Base-by-base conservation (phyloP, 2,329 filamentous ascomycete species). In the Didymella pomorum region DNA sequence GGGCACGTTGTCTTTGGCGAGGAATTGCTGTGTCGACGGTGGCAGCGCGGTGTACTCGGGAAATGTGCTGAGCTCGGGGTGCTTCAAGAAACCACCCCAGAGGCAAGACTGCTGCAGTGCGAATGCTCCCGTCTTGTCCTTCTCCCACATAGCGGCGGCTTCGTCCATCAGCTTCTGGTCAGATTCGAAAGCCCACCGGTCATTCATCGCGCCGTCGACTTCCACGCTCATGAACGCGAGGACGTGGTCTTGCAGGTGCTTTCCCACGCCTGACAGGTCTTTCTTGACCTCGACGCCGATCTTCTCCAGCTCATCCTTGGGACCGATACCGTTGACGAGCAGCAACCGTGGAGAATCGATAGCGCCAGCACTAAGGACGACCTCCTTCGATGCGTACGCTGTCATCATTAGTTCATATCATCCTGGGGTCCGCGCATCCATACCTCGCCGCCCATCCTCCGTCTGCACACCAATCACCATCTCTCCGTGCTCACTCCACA, bases 51-150 rank as follows among this genome's bases (percentile, higher is more conserved):
- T 71, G 58, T 80, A 77, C 9, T 80, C 69, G 59, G 76, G 76
- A 16, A 71, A 77, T 18, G 76, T 73, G 12, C 77, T 75, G 26
- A 79, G 68, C 11, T 71, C 67, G 20, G 77, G 65, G 41, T 85
- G 77, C 4, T 81, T 81, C n/a, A 84, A 75, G 4, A 84, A 82
- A 7, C 86, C 79, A 9, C 85, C 85, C 57, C 83, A 83, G 0
- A 84, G 80, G 0, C 75, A 73, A 60, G 82, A 82, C 25, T 79
- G 73, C 3, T 81, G 80, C 14, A 79, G 69, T 1, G 67, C 58
- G 39, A 71, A 67, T 6, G 60, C 58, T 1, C 74, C 73, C 6
- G 67, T 61, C 10, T 75, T 66, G 37, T 78, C 76, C 23, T 75
- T 72, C 9, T 78, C 62, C 80, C 80, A 84, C 10, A 77, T 71